Base-by-base conservation (phyloP, 805 yeast genomes). In the Teunomyces funiuensis region DNA sequence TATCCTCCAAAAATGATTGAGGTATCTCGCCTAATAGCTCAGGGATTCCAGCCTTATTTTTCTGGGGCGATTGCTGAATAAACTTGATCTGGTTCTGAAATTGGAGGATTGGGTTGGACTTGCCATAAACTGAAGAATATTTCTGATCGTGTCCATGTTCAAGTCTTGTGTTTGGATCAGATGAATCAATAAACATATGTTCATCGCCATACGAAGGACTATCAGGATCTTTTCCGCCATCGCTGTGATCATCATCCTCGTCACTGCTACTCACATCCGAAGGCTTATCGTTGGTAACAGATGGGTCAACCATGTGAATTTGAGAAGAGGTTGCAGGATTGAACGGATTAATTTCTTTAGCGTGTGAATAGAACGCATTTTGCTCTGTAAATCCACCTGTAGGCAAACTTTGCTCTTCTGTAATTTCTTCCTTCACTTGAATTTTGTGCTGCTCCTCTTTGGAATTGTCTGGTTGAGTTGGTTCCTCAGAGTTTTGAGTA, bases 251-350 rank as follows among this genome's bases (percentile, higher is more conserved):
- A 5, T 40, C 42, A n/a, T 45, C 47, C 17, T 51, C 50, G 11
- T 45, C 49, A 28, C 48, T 44, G 27, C 51, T 47, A 28, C 51
- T 47, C 4, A 26, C 44, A 20, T 47, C 51, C 5, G 51, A 47
- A 2, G 51, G 49, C 27, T 42, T 47, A 16, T 47, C 47, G 29
- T 44, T 44, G 28, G 37, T 30, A 6, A 34, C 40, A 7, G 36
- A 30, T 8, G 40, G 36, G 14, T 37, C 41, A 31, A 31, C 34
- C 34, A 31, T 16, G 19, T 31, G 34, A 10, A 31, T 31, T 7
- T 17, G 18, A 13, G 34, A 10, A 7, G 34, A 25, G 19, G 34
- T n/a, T 6, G 34, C 11, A 18, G 14, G 5, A n/a, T 22, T 11
- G 9, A 8, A 11, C 5, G 13, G 19, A 6, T 8, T 15, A 2